A percentile compares a stretch with the other conserved stretches of the same genome.
Conservation (phyloP, 345 rosid species). For the Aquilaria yunnanensis region DNA sequence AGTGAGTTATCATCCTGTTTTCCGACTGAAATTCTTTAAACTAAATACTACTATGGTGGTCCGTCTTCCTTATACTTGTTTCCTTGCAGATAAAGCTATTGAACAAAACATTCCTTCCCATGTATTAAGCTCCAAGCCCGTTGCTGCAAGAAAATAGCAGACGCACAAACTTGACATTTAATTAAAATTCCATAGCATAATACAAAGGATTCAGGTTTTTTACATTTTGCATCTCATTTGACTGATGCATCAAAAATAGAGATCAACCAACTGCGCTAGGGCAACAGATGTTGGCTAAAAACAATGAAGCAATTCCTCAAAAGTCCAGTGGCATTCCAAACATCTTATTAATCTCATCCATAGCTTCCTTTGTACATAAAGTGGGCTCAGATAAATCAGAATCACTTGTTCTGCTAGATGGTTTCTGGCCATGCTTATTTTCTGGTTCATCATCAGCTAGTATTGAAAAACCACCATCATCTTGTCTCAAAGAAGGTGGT, state of each 20-base stretch:
- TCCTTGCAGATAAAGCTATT: no score
- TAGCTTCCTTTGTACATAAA: constrained; percentile 69
- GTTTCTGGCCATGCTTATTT: constrained; percentile 17
- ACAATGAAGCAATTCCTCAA: constrained; percentile 22
- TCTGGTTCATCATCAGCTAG: constrained; percentile 74
- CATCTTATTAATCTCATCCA: constrained; percentile 83
- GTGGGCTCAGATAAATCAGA: constrained; percentile 74
- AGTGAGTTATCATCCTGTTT: no score
- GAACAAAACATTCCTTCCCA: no score
- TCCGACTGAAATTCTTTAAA: no score
- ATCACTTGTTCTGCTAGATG: constrained; percentile 30
- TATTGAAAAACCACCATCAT: constrained; percentile 53
- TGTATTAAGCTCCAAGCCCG: constrained; percentile 1
- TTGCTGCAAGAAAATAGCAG: not conserved
- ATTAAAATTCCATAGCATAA: not conserved
- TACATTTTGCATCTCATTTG: not conserved
- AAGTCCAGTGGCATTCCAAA: constrained; percentile 78
- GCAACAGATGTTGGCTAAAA: constrained; percentile 6
- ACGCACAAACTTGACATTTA: not conserved
- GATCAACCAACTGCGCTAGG: not conserved
- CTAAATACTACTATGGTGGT: no score
- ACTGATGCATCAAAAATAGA: not conserved
- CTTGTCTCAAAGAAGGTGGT: constrained; percentile 26
- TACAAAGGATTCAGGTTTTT: not conserved
- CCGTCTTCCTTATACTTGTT: no score